Evolutionary conservation across 805 yeast species (phyloP), one percentile per base, ranked within the genome.

Genomic region (Priceomyces haplophilus): DNA sequence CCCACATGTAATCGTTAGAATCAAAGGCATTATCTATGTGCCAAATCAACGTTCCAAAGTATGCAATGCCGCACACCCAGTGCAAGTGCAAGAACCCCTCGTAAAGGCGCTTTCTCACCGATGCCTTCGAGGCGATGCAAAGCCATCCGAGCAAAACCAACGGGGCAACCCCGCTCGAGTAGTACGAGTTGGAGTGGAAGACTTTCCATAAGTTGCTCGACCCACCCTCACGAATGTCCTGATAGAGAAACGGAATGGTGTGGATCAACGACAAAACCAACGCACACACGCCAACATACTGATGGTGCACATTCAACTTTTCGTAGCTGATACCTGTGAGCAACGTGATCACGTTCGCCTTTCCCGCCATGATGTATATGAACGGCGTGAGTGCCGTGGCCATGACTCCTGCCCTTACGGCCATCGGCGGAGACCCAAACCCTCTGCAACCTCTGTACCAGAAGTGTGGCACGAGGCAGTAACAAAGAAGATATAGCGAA

Each of bases 361-460:
- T 79, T 2, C 83, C 83, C 0, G 80, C 69, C 43, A 78, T 52
- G 3, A 76, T 61, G 41, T 70, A 68, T 30, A 78, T 56, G 51
- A 76, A 74, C 0, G 83, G 83, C 6, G 75, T 64, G 35, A 78
- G 57, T 0, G 79, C 78, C 24, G 69, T 60, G 1, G 78, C 69
- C 71, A 73, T 69, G 21, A 76, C 46, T 2, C 82, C 83, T 1
- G 82, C 63, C 37, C 83, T 56, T 1, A 75, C 72, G 0, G 79
- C 80, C 27, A 79, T 45, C 7, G 83, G 83, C n/a, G 83, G 80
- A 3, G 80, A 65, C 1, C 83, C 84, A 55, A 78, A 78, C 0
- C 78, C 79, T 3, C 59, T 27, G 53, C 84, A 79, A 0, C 59
- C 76, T 43, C 82, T 59, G 47, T 73, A 74, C 69, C 74, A 77